Conservation (phyloP, 2,329 filamentous ascomycete species). For the Cucurbitaria berberidis region DNA sequence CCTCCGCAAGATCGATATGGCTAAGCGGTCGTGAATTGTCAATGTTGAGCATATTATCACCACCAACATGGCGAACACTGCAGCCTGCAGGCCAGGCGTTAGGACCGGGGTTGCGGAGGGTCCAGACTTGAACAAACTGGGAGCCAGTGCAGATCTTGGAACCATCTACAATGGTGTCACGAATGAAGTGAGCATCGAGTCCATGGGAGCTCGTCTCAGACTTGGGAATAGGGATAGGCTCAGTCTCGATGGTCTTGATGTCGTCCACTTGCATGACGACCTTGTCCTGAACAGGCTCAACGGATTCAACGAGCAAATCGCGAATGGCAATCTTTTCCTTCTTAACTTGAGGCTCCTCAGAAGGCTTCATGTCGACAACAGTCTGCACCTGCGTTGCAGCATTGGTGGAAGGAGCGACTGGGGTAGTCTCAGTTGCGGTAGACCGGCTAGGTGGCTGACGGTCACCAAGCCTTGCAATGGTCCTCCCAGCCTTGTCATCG, state of each 20-base stretch:
- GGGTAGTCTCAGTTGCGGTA: slow-evolving; percentile 60
- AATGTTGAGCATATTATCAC: slow-evolving; percentile 94
- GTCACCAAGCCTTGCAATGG: slow-evolving; percentile 76
- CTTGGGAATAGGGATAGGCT: slow-evolving; percentile 14
- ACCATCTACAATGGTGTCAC: slow-evolving; percentile 80
- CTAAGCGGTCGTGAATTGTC: slow-evolving; percentile 81
- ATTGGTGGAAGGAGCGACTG: slow-evolving; percentile 56
- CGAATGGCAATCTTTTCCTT: slow-evolving; percentile 52
- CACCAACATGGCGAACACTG: slow-evolving; percentile 88
- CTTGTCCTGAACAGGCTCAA: slow-evolving; percentile 44
- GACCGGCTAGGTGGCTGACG: slow-evolving; percentile 50
- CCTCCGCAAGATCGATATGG: slow-evolving; percentile 74
- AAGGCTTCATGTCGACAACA: slow-evolving; percentile 63
- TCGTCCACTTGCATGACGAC: slow-evolving; percentile 23
- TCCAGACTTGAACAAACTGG: slow-evolving; percentile 90
- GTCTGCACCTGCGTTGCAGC: slow-evolving; percentile 71
- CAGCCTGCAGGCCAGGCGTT: slow-evolving; percentile 85
- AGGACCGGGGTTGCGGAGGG: slow-evolving; percentile 82
- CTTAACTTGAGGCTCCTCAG: slow-evolving; percentile 51
- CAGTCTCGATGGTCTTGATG: slow-evolving; percentile 15
- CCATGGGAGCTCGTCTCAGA: slow-evolving; percentile 29
- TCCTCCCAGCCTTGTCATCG: slow-evolving; percentile 72
- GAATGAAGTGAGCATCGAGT: slow-evolving; percentile 73
- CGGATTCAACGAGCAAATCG: slow-evolving; percentile 44
- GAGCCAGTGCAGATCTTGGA: slow-evolving; percentile 72